Evolutionary conservation across 108 stramenopile genomes (phyloP).

Genomic region (Mayamaea pseudoterrestris): DNA sequence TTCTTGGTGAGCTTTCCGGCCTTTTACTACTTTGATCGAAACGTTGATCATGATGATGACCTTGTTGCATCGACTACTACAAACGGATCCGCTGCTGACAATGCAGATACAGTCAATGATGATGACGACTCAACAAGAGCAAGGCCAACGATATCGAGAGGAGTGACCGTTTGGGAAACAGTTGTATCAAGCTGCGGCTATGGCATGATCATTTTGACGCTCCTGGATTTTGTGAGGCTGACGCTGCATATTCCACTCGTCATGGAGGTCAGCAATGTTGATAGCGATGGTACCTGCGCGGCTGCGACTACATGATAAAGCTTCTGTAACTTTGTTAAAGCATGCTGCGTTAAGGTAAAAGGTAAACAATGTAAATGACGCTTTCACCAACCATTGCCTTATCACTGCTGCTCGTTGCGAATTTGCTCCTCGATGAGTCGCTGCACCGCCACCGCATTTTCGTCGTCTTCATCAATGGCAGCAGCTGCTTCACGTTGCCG

Average conservation of each 20-base stretch:
- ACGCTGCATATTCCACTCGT: conserved; percentile 69
- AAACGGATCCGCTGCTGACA: too few species aligned
- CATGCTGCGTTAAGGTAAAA: neutral
- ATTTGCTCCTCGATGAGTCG: too few species aligned
- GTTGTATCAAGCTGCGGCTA: conserved; percentile 71
- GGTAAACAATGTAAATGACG: too few species aligned
- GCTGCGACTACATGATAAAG: too few species aligned
- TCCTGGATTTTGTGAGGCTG: conserved; percentile 87
- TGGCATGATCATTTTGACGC: conserved; percentile 88
- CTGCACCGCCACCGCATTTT: too few species aligned
- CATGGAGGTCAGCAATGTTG: conserved; percentile 24
- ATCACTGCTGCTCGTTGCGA: too few species aligned
- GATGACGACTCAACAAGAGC: conserved; percentile 11
- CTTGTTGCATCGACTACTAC: too few species aligned
- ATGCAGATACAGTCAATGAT: too few species aligned
- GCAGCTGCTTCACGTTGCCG: conserved; percentile 64
- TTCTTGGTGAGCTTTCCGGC: conserved; percentile 95
- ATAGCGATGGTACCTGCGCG: too few species aligned
- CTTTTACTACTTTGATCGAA: conserved; percentile 70
- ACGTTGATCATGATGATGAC: conserved; percentile 29
- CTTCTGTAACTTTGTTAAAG: too few species aligned
- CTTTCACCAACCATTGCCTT: too few species aligned
- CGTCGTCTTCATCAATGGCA: conserved; percentile 44
- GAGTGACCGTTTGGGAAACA: conserved; percentile 55
- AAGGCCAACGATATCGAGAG: conserved; percentile 4